phyloP scores from a whole-genome alignment of 495 filamentous ascomycete genomes.

The Xylaria bambusicola region DNA sequence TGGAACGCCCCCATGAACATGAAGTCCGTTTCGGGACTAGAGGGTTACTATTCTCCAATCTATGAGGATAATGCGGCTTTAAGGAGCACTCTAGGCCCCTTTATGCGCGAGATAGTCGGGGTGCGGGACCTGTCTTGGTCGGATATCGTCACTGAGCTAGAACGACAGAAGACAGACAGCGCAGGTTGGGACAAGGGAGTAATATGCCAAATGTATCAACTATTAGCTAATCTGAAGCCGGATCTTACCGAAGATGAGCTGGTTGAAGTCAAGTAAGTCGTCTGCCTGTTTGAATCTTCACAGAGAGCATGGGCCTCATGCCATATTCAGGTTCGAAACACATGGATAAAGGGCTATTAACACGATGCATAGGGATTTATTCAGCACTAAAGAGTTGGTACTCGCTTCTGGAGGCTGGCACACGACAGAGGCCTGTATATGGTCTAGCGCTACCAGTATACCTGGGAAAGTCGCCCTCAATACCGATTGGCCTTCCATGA shows the following conservation, averaged over 20 bases:
- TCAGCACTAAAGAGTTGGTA: neutral
- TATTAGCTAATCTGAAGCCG: neutral
- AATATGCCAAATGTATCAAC: neutral
- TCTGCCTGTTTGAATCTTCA: neutral
- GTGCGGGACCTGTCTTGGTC: neutral
- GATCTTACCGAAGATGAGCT: neutral
- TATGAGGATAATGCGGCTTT: neutral
- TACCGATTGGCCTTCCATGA: neutral
- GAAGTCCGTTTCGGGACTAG: neutral
- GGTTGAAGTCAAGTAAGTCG: neutral
- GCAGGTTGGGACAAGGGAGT: neutral
- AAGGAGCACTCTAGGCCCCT: neutral
- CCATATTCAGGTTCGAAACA: neutral
- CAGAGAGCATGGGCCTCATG: neutral
- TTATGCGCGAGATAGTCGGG: neutral
- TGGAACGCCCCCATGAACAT: neutral
- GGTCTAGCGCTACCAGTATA: neutral
- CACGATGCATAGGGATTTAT: neutral
- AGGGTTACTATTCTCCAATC: neutral
- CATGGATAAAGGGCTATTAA: neutral
- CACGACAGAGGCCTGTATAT: neutral
- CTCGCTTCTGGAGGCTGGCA: neutral
- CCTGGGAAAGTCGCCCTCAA: neutral
- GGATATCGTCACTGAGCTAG: neutral
- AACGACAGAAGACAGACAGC: neutral